Conservation (phyloP, 202 grass and related monocot species). For the Schoenoplectus tabernaemontani region DNA sequence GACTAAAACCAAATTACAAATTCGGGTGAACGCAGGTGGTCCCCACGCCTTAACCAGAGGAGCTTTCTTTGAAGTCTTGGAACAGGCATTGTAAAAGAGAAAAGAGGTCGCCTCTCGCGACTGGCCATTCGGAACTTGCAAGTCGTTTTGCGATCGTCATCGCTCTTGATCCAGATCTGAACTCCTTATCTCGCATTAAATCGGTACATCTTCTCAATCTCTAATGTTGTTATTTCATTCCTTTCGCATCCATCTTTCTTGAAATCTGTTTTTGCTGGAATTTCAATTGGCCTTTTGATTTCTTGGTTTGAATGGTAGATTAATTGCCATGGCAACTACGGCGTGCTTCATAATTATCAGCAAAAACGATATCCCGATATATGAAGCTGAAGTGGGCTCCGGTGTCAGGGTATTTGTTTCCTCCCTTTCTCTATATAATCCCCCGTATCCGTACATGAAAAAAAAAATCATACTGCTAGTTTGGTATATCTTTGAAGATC, state of each 20-base stretch:
- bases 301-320: background rate
- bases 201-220: background rate
- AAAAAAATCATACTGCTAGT: background rate
- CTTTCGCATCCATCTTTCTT: background rate
- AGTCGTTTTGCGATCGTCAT: conserved; percentile 1
- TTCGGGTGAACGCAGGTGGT: background rate
- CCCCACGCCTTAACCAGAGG: background rate
- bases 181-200: background rate
- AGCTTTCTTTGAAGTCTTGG: background rate
- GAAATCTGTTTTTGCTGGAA: background rate
- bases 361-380: conserved; percentile 78
- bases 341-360: conserved; percentile 65
- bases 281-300: background rate
- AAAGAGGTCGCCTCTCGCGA: background rate
- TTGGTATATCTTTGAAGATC: too few relatives aligned
- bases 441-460: conserved; percentile 11
- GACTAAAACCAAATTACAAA: too few relatives aligned
- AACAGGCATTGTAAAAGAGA: background rate
- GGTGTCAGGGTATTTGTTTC: conserved; percentile 40
- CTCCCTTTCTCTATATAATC: background rate
- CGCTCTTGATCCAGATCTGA: conserved; percentile 4
- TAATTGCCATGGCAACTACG: conserved; percentile 40
- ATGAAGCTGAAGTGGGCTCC: conserved; percentile 73
- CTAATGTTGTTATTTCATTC: background rate
- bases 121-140: too few relatives aligned